Percentiles rank a stretch among this genome's conserved stretches.
Conservation (phyloP, 78 protist species). For the Dictyostelium intermedium region DNA sequence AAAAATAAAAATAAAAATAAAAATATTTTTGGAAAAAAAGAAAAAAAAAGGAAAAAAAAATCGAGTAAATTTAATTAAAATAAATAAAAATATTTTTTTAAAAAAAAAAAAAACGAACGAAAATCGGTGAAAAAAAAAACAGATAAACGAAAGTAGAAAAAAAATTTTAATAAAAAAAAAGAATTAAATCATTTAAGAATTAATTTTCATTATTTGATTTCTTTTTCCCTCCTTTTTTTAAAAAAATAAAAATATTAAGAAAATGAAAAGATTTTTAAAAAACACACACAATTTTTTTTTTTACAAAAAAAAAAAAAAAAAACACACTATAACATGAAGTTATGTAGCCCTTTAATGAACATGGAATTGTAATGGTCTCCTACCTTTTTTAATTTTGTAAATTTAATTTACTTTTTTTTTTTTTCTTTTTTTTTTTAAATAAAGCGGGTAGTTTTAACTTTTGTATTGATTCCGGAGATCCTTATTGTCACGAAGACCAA, state of each 20-base stretch:
- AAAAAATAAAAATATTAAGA: too few relatives aligned
- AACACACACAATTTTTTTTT: not conserved
- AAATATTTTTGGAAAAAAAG: not conserved
- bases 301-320: too few relatives aligned
- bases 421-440: not conserved
- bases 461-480: not conserved
- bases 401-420: not conserved
- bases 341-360: not conserved
- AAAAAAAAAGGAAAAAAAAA: not conserved
- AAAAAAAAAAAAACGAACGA: not conserved
- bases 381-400: not conserved
- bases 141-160: not conserved
- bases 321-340: not conserved
- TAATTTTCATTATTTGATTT: too few relatives aligned
- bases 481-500: not conserved
- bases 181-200: too few relatives aligned
- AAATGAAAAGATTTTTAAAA: too few relatives aligned
- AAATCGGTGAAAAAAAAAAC: not conserved
- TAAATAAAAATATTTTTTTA: not conserved
- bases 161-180: not conserved
- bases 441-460: not conserved
- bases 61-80: not conserved
- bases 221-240: not conserved
- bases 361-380: constrained; percentile 1
- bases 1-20: not conserved